A percentile compares a stretch with the other conserved stretches of the same genome.
Conservation (phyloP, 345 rosid genomes). For the Arabidopsis arenosa region DNA sequence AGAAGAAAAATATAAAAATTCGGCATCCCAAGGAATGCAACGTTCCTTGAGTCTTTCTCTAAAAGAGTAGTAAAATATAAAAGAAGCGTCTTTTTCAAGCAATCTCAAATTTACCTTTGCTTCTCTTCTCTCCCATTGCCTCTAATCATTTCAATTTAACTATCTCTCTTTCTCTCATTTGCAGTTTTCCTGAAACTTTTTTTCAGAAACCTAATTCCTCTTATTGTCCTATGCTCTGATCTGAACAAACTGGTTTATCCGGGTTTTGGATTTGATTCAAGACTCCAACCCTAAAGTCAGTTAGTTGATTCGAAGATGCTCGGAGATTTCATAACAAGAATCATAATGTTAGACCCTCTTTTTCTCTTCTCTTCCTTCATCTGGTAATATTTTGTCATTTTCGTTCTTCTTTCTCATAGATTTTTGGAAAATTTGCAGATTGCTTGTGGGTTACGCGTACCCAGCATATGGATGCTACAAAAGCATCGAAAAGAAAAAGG, state of each 20-base stretch:
- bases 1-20: background rate
- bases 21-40: slow-evolving; percentile 33
- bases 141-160: slow-evolving; percentile 2
- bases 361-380: slow-evolving; percentile 4
- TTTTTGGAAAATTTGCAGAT: slow-evolving; percentile 43
- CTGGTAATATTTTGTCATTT: background rate
- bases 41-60: slow-evolving; percentile 7
- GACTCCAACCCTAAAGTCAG: slow-evolving; percentile 32
- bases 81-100: slow-evolving; percentile 38
- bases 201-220: background rate
- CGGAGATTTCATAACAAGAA: slow-evolving; percentile 61
- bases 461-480: slow-evolving; percentile 91
- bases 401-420: background rate
- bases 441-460: slow-evolving; percentile 83
- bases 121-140: slow-evolving; percentile 11
- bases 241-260: background rate
- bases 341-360: slow-evolving; percentile 49
- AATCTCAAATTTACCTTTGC: slow-evolving; percentile 17
- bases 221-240: background rate
- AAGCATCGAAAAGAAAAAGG: slow-evolving; percentile 70
- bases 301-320: slow-evolving; percentile 51
- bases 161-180: slow-evolving; percentile 15
- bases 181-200: background rate
- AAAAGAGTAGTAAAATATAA: background rate
- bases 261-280: slow-evolving; percentile 1